Evolutionary conservation across 169 alveolate species (phyloP).

Genomic region (Plasmodium falciparum): DNA sequence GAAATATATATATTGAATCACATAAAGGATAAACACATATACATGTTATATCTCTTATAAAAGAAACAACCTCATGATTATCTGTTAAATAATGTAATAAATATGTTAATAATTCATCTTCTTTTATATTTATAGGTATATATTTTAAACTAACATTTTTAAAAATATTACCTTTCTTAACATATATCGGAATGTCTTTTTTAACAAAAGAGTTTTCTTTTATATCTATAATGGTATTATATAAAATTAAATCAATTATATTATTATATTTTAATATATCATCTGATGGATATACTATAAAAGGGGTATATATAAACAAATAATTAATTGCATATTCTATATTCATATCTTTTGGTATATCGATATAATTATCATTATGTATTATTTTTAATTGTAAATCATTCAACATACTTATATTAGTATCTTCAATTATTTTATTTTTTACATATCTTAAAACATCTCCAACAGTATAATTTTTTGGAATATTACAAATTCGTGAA

Average conservation of each 20-base stretch:
- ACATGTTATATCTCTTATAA: conserved; percentile 60
- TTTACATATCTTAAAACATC: conserved; percentile 42
- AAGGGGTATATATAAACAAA: conserved; percentile 51
- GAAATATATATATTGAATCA: conserved; percentile 43
- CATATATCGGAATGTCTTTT: conserved; percentile 29
- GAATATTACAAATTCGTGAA: conserved; percentile 69
- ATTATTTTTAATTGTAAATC: conserved; percentile 28
- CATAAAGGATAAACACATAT: conserved; percentile 68
- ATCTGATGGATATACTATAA: conserved; percentile 24
- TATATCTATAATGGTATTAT: conserved; percentile 58
- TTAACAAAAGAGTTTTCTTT: conserved; percentile 52
- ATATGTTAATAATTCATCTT: conserved; percentile 48
- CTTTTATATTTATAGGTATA: conserved; percentile 46
- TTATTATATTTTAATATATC: conserved; percentile 6
- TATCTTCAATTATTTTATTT: conserved; percentile 41
- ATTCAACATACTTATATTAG: conserved; percentile 22
- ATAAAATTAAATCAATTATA: conserved; percentile 29
- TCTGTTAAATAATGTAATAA: conserved; percentile 51
- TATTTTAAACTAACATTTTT: conserved; percentile 41
- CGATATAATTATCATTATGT: conserved; percentile 30
- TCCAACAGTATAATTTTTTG: conserved; percentile 49
- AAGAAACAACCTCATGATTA: conserved; percentile 32
- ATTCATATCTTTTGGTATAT: conserved; percentile 41
- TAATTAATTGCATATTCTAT: conserved; percentile 51
- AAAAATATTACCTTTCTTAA: conserved; percentile 38